phyloP scores from a whole-genome alignment of 768 basidiomycete species.

The Lactifluus rugatus region DNA sequence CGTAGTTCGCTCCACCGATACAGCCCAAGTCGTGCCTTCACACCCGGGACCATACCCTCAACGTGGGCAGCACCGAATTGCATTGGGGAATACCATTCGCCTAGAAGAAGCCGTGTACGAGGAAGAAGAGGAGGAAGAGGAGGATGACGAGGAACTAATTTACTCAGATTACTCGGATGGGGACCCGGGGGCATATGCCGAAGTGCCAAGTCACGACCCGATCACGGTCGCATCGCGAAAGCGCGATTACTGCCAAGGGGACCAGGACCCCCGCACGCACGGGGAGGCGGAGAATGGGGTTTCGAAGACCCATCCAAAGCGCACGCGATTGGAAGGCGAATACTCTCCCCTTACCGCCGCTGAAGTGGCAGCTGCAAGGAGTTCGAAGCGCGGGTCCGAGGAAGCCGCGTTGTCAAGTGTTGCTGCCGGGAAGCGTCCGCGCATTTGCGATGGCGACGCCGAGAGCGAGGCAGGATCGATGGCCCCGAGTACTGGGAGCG shows the following conservation, averaged over 20 bases:
- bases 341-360: constrained; percentile 19
- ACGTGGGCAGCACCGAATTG: constrained; percentile 4
- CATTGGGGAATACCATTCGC: constrained; percentile 20
- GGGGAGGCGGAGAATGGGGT: constrained; percentile 25
- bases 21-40: constrained; percentile 23
- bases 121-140: constrained; percentile 29
- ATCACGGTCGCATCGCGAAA: constrained; percentile 27
- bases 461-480: not conserved
- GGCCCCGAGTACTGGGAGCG: not conserved
- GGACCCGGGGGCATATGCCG: constrained; percentile 5
- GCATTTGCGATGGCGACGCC: not conserved
- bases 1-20: constrained; percentile 20
- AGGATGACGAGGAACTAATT: constrained; percentile 26
- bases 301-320: constrained; percentile 34
- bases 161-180: constrained; percentile 12
- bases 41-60: constrained; percentile 19
- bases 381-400: constrained; percentile 17
- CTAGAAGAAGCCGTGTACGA: constrained; percentile 21
- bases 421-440: constrained; percentile 14
- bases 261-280: constrained; percentile 20
- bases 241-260: constrained; percentile 27
- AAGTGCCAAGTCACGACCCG: constrained; percentile 24
- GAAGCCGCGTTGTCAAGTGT: constrained; percentile 13
- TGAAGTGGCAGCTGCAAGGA: constrained; percentile 8
- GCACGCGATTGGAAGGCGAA: constrained; percentile 25